phyloP scores from a whole-genome alignment of 202 grass and related monocot species.

The Dendrocalamus latiflorus region DNA sequence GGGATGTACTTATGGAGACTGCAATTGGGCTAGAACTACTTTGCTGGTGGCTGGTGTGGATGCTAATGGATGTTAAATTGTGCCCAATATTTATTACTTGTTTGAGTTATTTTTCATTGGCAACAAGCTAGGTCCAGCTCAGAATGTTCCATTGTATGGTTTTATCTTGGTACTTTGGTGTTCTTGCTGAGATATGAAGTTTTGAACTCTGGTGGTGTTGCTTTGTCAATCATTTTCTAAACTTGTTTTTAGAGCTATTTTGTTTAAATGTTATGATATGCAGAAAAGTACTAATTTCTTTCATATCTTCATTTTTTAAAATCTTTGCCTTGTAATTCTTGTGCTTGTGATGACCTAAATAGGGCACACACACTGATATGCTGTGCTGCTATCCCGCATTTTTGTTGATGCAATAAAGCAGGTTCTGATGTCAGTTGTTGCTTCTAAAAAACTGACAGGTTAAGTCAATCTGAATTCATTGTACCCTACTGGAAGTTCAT shows the following conservation, averaged over 20 bases:
- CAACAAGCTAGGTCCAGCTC: not conserved
- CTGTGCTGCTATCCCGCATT: not conserved
- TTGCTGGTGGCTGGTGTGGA: not conserved
- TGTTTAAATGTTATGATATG: not conserved
- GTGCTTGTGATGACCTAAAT: not conserved
- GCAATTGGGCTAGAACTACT: not conserved
- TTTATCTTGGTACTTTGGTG: not conserved
- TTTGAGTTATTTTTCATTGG: not conserved
- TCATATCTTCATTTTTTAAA: not conserved
- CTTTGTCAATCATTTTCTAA: not conserved
- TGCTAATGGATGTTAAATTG: not conserved
- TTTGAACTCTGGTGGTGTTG: not conserved
- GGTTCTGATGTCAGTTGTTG: not conserved
- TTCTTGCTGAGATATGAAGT: not conserved
- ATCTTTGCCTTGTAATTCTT: not conserved
- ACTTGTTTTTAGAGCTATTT: not conserved
- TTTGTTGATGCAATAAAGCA: not conserved
- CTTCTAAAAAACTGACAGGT: constrained; percentile 35
- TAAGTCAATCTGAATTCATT: constrained; percentile 80
- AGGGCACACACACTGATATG: not conserved
- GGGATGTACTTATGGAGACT: not conserved
- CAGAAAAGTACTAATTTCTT: not conserved
- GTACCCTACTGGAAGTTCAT: constrained; percentile 81
- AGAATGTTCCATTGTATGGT: not conserved
- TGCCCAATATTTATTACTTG: not conserved